phyloP scores from a whole-genome alignment of 1,284 basidiomycete genomes.

The Microbotryum lychnidis-dioicae region DNA sequence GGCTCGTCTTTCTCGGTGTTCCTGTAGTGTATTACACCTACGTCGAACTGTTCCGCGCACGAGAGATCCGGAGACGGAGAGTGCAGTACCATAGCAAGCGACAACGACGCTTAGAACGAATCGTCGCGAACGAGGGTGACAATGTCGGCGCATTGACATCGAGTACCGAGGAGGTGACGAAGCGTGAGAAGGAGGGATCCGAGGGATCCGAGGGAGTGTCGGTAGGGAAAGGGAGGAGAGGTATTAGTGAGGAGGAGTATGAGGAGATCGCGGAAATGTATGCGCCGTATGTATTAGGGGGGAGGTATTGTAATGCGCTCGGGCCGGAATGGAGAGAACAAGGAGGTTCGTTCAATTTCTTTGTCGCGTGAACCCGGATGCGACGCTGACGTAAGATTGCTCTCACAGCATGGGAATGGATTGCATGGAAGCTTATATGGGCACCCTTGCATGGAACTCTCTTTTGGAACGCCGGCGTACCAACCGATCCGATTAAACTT shows the following conservation, averaged over 20 bases:
- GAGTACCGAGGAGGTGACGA: background rate
- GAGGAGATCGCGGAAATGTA: slow-evolving; percentile 41
- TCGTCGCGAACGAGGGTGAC: background rate
- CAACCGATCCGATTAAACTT: slow-evolving; percentile 36
- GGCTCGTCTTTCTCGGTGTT: background rate
- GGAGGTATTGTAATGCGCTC: slow-evolving; percentile 43
- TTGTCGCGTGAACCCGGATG: background rate
- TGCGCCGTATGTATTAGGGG: slow-evolving; percentile 32
- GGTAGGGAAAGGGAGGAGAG: background rate
- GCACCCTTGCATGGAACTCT: slow-evolving; percentile 28
- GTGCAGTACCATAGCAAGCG: background rate
- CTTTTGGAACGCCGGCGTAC: slow-evolving; percentile 35
- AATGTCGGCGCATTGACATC: background rate
- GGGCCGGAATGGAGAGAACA: slow-evolving; percentile 47
- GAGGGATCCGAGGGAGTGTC: background rate
- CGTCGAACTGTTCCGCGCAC: background rate
- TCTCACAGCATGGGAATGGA: slow-evolving; percentile 17
- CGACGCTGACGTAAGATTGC: background rate
- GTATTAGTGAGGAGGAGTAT: slow-evolving; percentile 38
- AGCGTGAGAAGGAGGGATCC: background rate
- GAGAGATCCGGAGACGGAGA: background rate
- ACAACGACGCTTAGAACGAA: too few species aligned
- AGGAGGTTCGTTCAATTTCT: slow-evolving; percentile 33
- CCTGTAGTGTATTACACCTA: slow-evolving; percentile 3
- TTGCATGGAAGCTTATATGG: slow-evolving; percentile 32